Base-by-base conservation (phyloP, 805 yeast genomes). In the Lipomyces orientalis region DNA sequence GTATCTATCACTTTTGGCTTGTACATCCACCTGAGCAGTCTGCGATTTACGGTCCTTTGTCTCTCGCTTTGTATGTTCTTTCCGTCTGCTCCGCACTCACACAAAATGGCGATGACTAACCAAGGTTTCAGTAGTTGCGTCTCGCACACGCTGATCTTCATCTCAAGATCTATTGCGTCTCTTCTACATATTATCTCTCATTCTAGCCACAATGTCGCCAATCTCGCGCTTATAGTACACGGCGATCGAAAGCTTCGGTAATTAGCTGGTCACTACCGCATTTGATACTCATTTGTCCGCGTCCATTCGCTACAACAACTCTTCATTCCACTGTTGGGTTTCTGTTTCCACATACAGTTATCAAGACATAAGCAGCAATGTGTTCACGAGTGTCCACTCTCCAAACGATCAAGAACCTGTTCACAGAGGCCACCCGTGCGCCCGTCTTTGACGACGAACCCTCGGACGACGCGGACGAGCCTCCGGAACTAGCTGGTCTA, bases 401-500 rank as follows among this genome's bases (percentile, higher is more conserved):
- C 61, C 64, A 55, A 29, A 60, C 61, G 2, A 60, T 64, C 37
- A 60, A 49, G 54, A 33, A 29, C 46, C 61, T 64, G 34, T 60
- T 64, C 51, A 35, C 52, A 58, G 58, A 33, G 12, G 51, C 64
- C 35, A 49, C 60, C 12, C 34, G 43, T 35, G 34, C 31, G 25
- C 35, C 52, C 19, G 43, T 19, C 59, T 51, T 58, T 57, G 63
- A 54, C 60, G 69, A 62, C 51, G 69, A 62, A 8, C 39, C 19
- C 34, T 22, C 56, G 33, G 68, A 61, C 46, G 69, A 65, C 22
- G 61, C 35, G 14, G 69, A 65, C 54, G 69, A 65, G 63, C 69
- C 69, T 16, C 69, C 69, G 61, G 69, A 65, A 16, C 46, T 7
- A 25, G 1, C 8, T 5, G 49, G 54, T 16, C 49, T 19, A 29